Evolutionary conservation across 2,329 filamentous ascomycete species (phyloP).

Genomic region (Fusarium equiseti): DNA sequence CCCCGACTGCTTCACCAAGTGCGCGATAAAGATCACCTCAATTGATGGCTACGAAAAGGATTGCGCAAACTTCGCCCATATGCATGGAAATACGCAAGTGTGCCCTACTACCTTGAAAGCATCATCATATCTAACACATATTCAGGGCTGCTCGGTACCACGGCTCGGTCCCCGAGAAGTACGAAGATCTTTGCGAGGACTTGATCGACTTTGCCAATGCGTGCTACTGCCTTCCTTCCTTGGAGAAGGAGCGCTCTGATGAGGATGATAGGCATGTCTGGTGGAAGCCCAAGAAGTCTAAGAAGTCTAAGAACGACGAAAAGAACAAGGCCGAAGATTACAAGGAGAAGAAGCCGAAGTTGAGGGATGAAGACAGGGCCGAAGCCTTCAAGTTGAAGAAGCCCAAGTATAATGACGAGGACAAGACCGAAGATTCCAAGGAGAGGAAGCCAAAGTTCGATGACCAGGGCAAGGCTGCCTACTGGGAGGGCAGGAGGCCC

Average conservation of each 20-base stretch:
- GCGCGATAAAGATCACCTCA: background rate
- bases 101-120: rapidly evolving
- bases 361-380: too few relatives aligned
- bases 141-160: background rate
- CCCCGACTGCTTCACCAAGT: background rate
- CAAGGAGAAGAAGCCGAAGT: background rate
- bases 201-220: background rate
- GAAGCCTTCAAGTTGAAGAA: too few relatives aligned
- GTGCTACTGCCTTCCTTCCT: background rate
- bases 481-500: background rate
- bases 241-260: background rate
- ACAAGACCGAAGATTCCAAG: background rate
- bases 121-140: background rate
- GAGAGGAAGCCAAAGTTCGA: background rate
- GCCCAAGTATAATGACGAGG: background rate
- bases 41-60: background rate
- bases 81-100: background rate
- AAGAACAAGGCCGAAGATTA: background rate
- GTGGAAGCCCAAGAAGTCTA: background rate
- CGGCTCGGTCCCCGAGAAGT: background rate
- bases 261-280: background rate
- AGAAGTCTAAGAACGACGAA: background rate
- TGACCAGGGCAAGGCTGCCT: background rate
- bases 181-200: background rate
- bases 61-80: background rate